Base-by-base conservation (phyloP, 2,329 filamentous ascomycete genomes). In the Cladosporium sp. region DNA sequence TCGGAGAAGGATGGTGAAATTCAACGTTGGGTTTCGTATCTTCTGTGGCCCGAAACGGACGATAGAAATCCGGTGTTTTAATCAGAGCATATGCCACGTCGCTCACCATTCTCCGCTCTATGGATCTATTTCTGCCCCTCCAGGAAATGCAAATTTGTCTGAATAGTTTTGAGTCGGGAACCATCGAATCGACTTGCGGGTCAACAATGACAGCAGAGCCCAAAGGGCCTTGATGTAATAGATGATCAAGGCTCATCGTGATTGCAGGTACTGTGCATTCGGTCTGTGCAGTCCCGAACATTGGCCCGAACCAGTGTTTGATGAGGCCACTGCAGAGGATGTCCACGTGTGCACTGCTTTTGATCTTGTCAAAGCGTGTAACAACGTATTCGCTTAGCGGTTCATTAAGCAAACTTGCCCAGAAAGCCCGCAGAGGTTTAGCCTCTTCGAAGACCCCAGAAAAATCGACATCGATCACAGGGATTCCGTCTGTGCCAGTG, bases 331-430 rank as follows among this genome's bases (percentile, higher is more conserved):
- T 41, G 38, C 15, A 41, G 4, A 41, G 3, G 3, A 41, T 6
- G 6, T n/a, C 38, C 14, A 5, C 38, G 6, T 18, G n/a, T 18
- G 38, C 38, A 14, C 15, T 18, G 4, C 15, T 41, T 41, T n/a
- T 41, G 15, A 41, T 41, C 12, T 14, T 41, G 15, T 41, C 38
- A n/a, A n/a, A 41, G 4, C 38, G 38, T 6, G 15, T n/a, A 2
- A 18, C 5, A 2, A 41, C 3, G 14, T 41, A 41, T 7, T 6
- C 38, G 2, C 15, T 15, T 14, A 18, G 38, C 15, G 14, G 6
- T 2, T 0, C 2, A n/a, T 7, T 1, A 14, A 41, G 1, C 38
- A 41, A n/a, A 5, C 1, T 41, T 3, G 0, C 2, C 38, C 15
- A 41, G 38, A 41, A 41, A 41, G 15, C 38, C 15, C 38, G 38